Evolutionary conservation across 805 yeast genomes (phyloP).

Genomic region (Cyberlindnera samutprakarnensis): DNA sequence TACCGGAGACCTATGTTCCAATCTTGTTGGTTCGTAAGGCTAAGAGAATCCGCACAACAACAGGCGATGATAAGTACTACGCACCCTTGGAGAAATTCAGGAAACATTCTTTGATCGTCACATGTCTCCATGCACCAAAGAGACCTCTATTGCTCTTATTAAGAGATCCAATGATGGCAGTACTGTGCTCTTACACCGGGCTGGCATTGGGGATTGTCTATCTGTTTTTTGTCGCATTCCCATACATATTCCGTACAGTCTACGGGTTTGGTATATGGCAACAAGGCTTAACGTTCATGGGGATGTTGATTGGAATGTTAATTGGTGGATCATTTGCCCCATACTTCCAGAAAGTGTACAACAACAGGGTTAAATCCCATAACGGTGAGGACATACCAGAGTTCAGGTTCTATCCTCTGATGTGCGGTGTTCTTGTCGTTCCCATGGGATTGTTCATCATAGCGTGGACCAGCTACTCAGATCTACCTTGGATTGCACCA

Average conservation of each 20-base stretch:
- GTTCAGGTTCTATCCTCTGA: constrained; percentile 48
- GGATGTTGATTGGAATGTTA: constrained; percentile 45
- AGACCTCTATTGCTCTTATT: constrained; percentile 44
- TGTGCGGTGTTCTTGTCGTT: constrained; percentile 55
- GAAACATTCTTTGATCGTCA: constrained; percentile 33
- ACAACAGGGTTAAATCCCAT: constrained; percentile 31
- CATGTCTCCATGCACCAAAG: constrained; percentile 38
- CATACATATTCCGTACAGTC: constrained; percentile 47
- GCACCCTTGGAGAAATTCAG: constrained; percentile 32
- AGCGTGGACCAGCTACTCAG: constrained; percentile 59
- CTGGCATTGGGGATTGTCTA: constrained; percentile 52
- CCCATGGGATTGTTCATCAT: constrained; percentile 68
- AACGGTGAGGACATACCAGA: constrained; percentile 52
- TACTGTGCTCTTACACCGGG: constrained; percentile 50
- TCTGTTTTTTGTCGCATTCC: constrained; percentile 59
- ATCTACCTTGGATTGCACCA: constrained; percentile 70
- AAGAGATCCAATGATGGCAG: constrained; percentile 47
- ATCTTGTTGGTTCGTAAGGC: constrained; percentile 46
- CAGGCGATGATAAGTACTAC: constrained; percentile 43
- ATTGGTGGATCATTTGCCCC: constrained; percentile 38
- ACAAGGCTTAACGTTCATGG: constrained; percentile 59
- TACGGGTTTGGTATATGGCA: constrained; percentile 45
- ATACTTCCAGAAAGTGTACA: constrained; percentile 35
- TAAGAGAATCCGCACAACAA: constrained; percentile 38
- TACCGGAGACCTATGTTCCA: constrained; percentile 62